phyloP scores from a whole-genome alignment of 805 yeast genomes.

The Candida taoyuanica region DNA sequence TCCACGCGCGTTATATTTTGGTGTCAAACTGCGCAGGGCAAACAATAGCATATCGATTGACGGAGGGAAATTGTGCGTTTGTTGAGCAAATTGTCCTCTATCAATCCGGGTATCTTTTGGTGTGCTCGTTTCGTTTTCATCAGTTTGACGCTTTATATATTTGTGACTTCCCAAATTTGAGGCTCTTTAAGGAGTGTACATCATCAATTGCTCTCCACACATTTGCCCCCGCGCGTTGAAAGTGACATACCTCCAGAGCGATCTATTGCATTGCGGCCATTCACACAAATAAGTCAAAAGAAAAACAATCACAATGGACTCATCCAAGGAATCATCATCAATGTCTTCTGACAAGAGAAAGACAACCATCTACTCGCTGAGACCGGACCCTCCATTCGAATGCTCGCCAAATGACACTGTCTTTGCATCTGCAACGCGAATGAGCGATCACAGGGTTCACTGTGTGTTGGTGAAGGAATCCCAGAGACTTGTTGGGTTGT shows the following conservation, averaged over 20 bases:
- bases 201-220: no score
- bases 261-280: no score
- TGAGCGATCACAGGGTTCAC: constrained; percentile 37
- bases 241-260: no score
- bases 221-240: no score
- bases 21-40: background rate
- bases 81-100: no score
- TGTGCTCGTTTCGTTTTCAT: no score
- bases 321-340: background rate
- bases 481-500: constrained; percentile 33
- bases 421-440: constrained; percentile 30
- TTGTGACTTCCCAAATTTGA: no score
- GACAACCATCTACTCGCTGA: constrained; percentile 22
- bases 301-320: background rate
- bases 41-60: background rate
- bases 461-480: constrained; percentile 36
- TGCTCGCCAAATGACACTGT: constrained; percentile 33
- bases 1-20: background rate
- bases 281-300: background rate
- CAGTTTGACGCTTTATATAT: no score
- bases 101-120: no score
- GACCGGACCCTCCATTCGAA: constrained; percentile 35
- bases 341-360: background rate
- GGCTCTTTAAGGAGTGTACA: no score
- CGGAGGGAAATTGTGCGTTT: no score